Conservation (phyloP, 768 basidiomycete genomes). For the Psilocybe subaeruginosa region DNA sequence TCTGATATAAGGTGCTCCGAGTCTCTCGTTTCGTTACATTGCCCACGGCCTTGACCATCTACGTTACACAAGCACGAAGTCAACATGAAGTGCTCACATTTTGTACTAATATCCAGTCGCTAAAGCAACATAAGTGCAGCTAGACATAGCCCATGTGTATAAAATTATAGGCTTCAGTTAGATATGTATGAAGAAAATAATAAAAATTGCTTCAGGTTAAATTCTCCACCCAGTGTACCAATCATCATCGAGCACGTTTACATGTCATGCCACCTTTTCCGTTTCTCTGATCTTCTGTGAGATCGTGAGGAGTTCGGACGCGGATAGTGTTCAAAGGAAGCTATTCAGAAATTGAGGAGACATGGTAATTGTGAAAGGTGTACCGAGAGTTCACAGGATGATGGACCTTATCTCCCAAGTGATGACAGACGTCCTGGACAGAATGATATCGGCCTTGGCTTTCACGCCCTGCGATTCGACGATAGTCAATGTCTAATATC, state of each 20-base stretch:
- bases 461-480: neutral
- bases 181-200: too few species aligned
- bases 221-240: neutral
- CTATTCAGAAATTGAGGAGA: neutral
- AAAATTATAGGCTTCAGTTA: too few species aligned
- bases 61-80: too few species aligned
- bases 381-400: neutral
- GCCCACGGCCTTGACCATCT: too few species aligned
- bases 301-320: neutral
- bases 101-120: too few species aligned
- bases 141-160: too few species aligned
- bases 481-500: neutral
- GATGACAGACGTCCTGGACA: neutral
- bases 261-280: neutral
- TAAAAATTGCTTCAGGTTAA: too few species aligned
- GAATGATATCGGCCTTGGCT: neutral
- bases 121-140: too few species aligned
- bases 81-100: too few species aligned
- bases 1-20: too few species aligned
- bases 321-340: neutral
- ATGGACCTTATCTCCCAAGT: neutral
- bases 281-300: neutral
- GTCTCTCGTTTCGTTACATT: too few species aligned
- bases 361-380: neutral
- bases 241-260: neutral